Percentiles rank a stretch among this genome's conserved stretches.
Conservation (phyloP, 306 rosid species). For the Acacia confusa region DNA sequence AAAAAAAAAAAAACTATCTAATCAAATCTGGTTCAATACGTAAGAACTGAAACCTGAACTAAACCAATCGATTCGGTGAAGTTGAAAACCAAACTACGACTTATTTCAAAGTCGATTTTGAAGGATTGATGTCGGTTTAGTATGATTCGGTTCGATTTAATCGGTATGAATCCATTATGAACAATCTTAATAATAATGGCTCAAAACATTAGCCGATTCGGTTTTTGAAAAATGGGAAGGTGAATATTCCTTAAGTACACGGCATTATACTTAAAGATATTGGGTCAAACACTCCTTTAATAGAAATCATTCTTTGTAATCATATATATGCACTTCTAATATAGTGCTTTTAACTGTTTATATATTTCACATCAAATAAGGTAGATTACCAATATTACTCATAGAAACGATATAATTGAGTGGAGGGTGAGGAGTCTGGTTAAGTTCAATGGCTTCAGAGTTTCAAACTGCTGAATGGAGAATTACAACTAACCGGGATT, state of each 20-base stretch:
- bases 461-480: neutral
- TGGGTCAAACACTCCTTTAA: slow-evolving; percentile 5
- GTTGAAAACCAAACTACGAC: neutral
- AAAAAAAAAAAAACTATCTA: too few relatives aligned
- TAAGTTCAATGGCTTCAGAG: neutral
- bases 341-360: neutral
- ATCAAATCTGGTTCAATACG: neutral
- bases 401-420: neutral
- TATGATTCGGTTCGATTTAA: too few relatives aligned
- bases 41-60: neutral
- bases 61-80: neutral
- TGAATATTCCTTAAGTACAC: neutral
- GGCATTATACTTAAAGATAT: neutral
- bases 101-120: too few relatives aligned
- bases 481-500: neutral
- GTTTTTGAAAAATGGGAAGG: neutral
- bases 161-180: too few relatives aligned
- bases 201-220: neutral
- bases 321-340: neutral
- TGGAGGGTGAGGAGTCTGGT: neutral
- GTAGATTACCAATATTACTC: neutral
- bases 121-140: too few relatives aligned
- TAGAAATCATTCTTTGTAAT: neutral
- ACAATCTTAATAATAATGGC: neutral
- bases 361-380: neutral